A percentile compares a stretch with the other conserved stretches of the same genome.
Conservation (phyloP, 1,284 basidiomycete species). For the Anthracocystis panici-leucophaei region DNA sequence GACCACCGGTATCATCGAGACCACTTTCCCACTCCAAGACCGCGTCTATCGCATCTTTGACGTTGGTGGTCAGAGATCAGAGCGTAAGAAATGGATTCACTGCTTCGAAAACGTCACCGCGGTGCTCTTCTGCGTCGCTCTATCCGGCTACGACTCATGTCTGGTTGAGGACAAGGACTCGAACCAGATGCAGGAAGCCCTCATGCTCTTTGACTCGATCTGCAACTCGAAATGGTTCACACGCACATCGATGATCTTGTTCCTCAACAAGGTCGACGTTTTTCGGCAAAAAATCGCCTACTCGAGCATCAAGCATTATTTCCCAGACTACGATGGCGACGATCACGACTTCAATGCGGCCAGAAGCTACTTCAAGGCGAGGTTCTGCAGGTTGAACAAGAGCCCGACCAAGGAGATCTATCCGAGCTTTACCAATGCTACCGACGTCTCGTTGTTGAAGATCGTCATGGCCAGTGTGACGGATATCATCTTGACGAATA, state of each 20-base stretch:
- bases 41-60: constrained; percentile 78
- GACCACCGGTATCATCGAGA: constrained; percentile 95
- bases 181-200: constrained; percentile 95
- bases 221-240: constrained; percentile 96
- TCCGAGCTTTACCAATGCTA: constrained; percentile 86
- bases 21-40: constrained; percentile 76
- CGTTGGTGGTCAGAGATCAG: constrained; percentile 89
- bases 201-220: constrained; percentile 95
- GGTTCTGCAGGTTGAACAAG: constrained; percentile 84
- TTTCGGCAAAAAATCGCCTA: constrained; percentile 83
- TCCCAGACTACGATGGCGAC: constrained; percentile 68
- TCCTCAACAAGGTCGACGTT: constrained; percentile 75
- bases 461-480: constrained; percentile 81
- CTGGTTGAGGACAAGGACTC: constrained; percentile 92
- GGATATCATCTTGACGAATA: constrained; percentile 62
- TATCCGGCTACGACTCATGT: constrained; percentile 91
- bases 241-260: constrained; percentile 89
- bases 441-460: constrained; percentile 88
- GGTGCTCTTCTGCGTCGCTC: constrained; percentile 85
- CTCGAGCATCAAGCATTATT: constrained; percentile 86
- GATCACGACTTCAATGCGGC: constrained; percentile 78
- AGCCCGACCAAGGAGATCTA: constrained; percentile 92
- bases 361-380: constrained; percentile 87
- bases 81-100: constrained; percentile 78
- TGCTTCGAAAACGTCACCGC: constrained; percentile 75